Percentiles rank a stretch among this genome's conserved stretches.
Conservation (phyloP, 169 alveolate genomes). For the Plasmodium yoelii region DNA sequence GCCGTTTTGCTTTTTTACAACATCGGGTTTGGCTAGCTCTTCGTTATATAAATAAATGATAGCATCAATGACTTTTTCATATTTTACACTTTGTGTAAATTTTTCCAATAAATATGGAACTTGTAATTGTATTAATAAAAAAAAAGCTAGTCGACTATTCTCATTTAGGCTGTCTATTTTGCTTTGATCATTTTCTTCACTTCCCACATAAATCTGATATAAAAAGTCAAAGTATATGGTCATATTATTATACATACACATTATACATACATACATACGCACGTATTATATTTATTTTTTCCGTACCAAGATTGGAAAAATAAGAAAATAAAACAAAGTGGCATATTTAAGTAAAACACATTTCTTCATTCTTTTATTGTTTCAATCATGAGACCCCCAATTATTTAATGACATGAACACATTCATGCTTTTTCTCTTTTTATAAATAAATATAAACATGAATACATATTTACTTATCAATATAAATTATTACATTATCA, state of each 20-base stretch:
- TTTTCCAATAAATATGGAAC: conserved; percentile 32
- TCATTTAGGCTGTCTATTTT: conserved; percentile 24
- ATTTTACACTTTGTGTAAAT: conserved; percentile 16
- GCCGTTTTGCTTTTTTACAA: conserved; percentile 20
- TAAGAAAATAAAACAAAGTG: conserved; percentile 4
- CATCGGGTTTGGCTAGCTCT: conserved; percentile 3
- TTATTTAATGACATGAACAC: background rate
- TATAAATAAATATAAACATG: background rate
- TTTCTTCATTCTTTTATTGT: conserved; percentile 21
- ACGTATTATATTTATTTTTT: background rate
- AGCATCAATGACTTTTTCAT: conserved; percentile 55
- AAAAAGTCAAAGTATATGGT: background rate
- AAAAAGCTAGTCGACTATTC: conserved; percentile 33
- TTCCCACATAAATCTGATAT: conserved; percentile 1
- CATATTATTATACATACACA: background rate
- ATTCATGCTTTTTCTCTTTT: background rate
- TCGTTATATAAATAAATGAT: conserved; percentile 18
- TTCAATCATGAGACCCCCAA: conserved; percentile 9
- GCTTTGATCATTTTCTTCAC: background rate
- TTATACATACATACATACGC: background rate
- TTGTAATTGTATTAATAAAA: conserved; percentile 42
- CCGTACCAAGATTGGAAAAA: conserved; percentile 9
- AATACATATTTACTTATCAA: background rate
- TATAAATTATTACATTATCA: too few species aligned
- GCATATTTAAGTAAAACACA: conserved; percentile 10